These are phyloP conservation scores for Nigrospora sphaerica DNA, from an alignment of 2,329 filamentous ascomycete species.

Conservation along the genomic window DNA sequence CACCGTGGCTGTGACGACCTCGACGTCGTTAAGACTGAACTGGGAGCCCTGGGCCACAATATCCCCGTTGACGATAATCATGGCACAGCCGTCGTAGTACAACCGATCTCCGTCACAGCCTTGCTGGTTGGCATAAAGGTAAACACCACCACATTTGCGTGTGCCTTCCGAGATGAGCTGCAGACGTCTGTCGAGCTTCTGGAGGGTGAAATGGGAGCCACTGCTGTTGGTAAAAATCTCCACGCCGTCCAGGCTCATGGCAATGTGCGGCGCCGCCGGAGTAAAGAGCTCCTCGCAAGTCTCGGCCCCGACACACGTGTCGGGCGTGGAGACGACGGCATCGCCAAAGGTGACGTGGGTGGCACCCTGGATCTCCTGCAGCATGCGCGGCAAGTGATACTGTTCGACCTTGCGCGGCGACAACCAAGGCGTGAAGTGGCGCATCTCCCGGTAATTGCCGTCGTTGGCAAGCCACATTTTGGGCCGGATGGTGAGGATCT, in stretches of 20 bases:
- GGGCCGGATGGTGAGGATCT: slow-evolving; percentile 64
- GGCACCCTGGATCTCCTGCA: slow-evolving; percentile 42
- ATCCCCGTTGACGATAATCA: slow-evolving; percentile 57
- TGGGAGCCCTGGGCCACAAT: slow-evolving; percentile 60
- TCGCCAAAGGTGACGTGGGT: slow-evolving; percentile 59
- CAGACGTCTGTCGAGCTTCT: slow-evolving; percentile 59
- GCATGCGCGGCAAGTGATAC: slow-evolving; percentile 54
- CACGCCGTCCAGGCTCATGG: slow-evolving; percentile 50
- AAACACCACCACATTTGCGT: slow-evolving; percentile 30
- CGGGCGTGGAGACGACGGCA: slow-evolving; percentile 45
- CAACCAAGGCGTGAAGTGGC: slow-evolving; percentile 59
- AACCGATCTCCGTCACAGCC: slow-evolving; percentile 50
- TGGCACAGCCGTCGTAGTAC: slow-evolving; percentile 36
- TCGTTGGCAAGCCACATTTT: slow-evolving; percentile 68
- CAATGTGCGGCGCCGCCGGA: slow-evolving; percentile 30
- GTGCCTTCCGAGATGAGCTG: slow-evolving; percentile 62
- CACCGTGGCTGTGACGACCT: slow-evolving; percentile 59
- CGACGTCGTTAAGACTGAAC: slow-evolving; percentile 58
- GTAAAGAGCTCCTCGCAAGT: slow-evolving; percentile 66
- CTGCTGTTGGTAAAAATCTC: slow-evolving; percentile 68
- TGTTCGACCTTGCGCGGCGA: slow-evolving; percentile 52
- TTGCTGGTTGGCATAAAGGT: slow-evolving; percentile 54
- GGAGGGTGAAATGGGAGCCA: slow-evolving; percentile 53
- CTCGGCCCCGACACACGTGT: slow-evolving; percentile 34
- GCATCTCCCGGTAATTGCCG: slow-evolving; percentile 56